A percentile compares a stretch with the other conserved stretches of the same genome.
phyloP scores from a whole-genome alignment of 73 alveolate species.

The Paramecium pentaurelia region DNA sequence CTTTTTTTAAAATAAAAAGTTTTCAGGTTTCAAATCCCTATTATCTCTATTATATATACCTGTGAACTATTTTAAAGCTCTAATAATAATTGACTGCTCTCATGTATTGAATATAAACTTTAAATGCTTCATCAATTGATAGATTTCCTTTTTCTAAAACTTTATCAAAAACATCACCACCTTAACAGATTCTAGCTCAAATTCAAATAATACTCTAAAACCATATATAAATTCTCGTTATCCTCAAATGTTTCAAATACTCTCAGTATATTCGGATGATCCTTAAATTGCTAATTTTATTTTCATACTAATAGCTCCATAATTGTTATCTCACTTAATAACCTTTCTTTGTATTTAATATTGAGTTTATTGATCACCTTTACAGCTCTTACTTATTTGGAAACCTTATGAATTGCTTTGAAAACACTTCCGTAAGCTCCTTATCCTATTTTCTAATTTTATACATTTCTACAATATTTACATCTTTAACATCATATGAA shows the following conservation, averaged over 20 bases:
- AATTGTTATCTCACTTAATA: slow-evolving; percentile 21
- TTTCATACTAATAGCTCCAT: slow-evolving; percentile 26
- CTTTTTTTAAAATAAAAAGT: slow-evolving; percentile 21
- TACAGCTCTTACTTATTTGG: slow-evolving; percentile 38
- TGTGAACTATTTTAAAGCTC: slow-evolving; percentile 2
- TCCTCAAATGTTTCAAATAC: slow-evolving; percentile 43
- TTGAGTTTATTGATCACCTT: slow-evolving; percentile 12
- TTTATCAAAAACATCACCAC: slow-evolving; percentile 47
- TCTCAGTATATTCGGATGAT: slow-evolving; percentile 46
- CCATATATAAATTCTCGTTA: slow-evolving; percentile 25
- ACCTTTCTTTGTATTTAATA: slow-evolving; percentile 40
- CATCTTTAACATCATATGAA: slow-evolving; percentile 31
- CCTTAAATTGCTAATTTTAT: slow-evolving; percentile 11
- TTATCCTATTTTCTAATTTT: slow-evolving; percentile 17
- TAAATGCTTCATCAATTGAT: slow-evolving; percentile 26
- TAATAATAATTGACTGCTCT: slow-evolving; percentile 36
- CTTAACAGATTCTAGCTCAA: slow-evolving; percentile 35
- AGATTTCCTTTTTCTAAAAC: slow-evolving; percentile 35
- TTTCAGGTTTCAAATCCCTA: slow-evolving; percentile 37
- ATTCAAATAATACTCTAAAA: background rate
- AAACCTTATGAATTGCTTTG: slow-evolving; percentile 5
- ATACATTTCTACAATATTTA: background rate
- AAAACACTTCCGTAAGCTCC: slow-evolving; percentile 33
- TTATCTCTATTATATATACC: background rate
- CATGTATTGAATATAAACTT: slow-evolving; percentile 22